Conservation (phyloP, 805 yeast species). For the Ogataea ganodermae region DNA sequence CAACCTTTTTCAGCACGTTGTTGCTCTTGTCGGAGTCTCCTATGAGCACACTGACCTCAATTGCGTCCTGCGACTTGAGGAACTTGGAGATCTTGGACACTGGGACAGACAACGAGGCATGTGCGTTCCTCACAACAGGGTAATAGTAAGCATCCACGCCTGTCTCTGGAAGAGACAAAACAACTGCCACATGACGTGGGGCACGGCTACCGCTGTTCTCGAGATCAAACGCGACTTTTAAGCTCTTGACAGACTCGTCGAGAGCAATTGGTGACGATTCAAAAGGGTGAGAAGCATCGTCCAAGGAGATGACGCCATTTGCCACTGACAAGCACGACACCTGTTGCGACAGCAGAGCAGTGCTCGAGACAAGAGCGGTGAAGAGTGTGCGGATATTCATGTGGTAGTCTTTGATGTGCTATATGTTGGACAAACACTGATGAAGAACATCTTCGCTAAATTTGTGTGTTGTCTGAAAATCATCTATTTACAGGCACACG, state of each 20-base stretch:
- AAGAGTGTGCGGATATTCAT: not conserved
- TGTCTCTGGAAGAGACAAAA: constrained; percentile 18
- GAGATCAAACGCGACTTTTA: constrained; percentile 22
- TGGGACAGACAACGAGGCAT: constrained; percentile 20
- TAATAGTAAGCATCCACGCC: constrained; percentile 24
- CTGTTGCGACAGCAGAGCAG: not conserved
- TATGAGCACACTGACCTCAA: constrained; percentile 27
- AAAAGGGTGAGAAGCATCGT: constrained; percentile 9
- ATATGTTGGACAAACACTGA: not conserved
- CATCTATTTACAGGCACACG: not conserved
- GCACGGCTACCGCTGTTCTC: constrained; percentile 7
- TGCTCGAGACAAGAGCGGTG: not conserved
- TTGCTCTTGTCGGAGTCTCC: constrained; percentile 29
- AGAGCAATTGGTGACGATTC: constrained; percentile 10
- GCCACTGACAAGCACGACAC: not conserved
- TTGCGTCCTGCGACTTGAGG: constrained; percentile 21
- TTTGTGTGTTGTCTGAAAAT: constrained; percentile 5
- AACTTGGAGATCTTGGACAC: constrained; percentile 27
- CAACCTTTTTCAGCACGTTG: constrained; percentile 21
- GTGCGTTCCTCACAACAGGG: constrained; percentile 23
- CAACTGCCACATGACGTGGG: constrained; percentile 32
- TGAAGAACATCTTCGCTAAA: constrained; percentile 1
- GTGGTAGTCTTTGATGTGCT: not conserved
- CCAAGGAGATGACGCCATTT: constrained; percentile 14
- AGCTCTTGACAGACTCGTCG: constrained; percentile 6